phyloP scores from a whole-genome alignment of 768 basidiomycete genomes.

The Lentinula sp. region DNA sequence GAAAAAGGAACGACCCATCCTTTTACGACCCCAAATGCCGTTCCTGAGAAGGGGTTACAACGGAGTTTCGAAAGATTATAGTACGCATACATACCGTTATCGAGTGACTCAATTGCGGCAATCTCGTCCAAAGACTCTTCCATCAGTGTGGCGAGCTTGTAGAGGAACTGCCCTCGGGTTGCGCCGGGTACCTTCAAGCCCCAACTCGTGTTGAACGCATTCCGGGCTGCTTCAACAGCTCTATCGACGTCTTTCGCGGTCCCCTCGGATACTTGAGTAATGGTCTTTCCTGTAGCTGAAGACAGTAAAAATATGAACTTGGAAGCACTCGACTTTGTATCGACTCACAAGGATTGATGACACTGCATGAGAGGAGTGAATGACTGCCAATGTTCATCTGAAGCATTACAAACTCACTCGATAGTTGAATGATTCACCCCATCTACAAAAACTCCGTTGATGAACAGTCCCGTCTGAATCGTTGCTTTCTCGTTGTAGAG shows the following conservation, averaged over 20 bases:
- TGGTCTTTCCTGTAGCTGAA: slow-evolving; percentile 51
- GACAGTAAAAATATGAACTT: slow-evolving; percentile 2
- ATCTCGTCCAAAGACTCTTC: slow-evolving; percentile 37
- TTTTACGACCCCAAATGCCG: slow-evolving; percentile 10
- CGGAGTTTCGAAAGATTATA: neutral
- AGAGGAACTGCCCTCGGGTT: slow-evolving; percentile 29
- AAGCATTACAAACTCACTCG: slow-evolving; percentile 39
- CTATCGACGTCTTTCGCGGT: slow-evolving; percentile 54
- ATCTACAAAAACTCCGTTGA: slow-evolving; percentile 62
- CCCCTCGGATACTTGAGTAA: slow-evolving; percentile 45
- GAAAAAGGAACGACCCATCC: slow-evolving; percentile 12
- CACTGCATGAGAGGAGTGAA: slow-evolving; percentile 24
- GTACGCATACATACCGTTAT: slow-evolving; percentile 25
- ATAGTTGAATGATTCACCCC: slow-evolving; percentile 51
- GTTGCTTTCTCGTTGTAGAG: slow-evolving; percentile 51
- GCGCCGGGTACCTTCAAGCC: slow-evolving; percentile 30
- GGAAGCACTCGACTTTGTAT: no score
- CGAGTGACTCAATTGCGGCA: slow-evolving; percentile 40
- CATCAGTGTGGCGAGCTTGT: slow-evolving; percentile 42
- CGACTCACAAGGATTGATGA: slow-evolving; percentile 44
- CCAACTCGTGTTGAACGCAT: slow-evolving; percentile 29
- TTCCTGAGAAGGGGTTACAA: neutral
- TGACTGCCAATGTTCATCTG: slow-evolving; percentile 21
- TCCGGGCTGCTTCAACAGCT: slow-evolving; percentile 57
- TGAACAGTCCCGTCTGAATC: slow-evolving; percentile 67